phyloP scores from a whole-genome alignment of 352 stramenopile genomes.

The Pythium monospermum region DNA sequence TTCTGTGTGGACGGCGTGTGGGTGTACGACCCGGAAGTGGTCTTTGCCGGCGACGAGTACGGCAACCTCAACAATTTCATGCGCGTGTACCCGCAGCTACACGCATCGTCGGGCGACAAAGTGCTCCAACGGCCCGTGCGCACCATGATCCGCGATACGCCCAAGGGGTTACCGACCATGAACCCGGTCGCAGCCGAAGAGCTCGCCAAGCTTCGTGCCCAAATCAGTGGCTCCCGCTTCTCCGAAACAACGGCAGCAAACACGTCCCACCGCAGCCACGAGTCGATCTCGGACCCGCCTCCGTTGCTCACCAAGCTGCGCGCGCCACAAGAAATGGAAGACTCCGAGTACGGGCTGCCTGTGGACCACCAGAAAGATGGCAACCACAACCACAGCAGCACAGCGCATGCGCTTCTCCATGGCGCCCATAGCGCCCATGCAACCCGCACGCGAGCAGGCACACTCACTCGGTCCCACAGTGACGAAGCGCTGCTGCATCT shows the following conservation, averaged over 20 bases:
- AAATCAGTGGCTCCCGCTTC: slow-evolving; percentile 22
- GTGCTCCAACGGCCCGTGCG: slow-evolving; percentile 45
- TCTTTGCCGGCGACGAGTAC: slow-evolving; percentile 77
- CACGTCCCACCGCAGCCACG: slow-evolving; percentile 5
- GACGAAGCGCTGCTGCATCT: slow-evolving; percentile 50
- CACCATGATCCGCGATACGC: slow-evolving; percentile 64
- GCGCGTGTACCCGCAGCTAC: slow-evolving; percentile 32
- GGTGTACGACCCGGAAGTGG: slow-evolving; percentile 81
- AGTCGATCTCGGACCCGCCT: slow-evolving; percentile 23
- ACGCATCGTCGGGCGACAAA: slow-evolving; percentile 29
- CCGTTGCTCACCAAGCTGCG: slow-evolving; percentile 30
- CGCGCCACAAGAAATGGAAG: slow-evolving; percentile 49
- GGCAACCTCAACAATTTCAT: slow-evolving; percentile 89
- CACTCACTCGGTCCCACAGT: slow-evolving; percentile 66
- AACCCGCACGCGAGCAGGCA: slow-evolving; percentile 39
- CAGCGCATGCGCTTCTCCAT: slow-evolving; percentile 18
- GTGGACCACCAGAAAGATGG: slow-evolving; percentile 21
- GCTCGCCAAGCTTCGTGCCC: slow-evolving; percentile 52
- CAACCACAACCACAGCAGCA: not conserved
- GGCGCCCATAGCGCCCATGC: slow-evolving; percentile 15
- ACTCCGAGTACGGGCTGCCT: slow-evolving; percentile 67
- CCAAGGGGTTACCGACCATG: slow-evolving; percentile 56
- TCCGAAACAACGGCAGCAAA: slow-evolving; percentile 10
- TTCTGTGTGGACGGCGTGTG: slow-evolving; percentile 74
- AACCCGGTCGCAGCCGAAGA: slow-evolving; percentile 63